These are phyloP conservation scores for Fraxinus latifolia DNA, from an alignment of 305 asterid genomes.

Conservation along the genomic window DNA sequence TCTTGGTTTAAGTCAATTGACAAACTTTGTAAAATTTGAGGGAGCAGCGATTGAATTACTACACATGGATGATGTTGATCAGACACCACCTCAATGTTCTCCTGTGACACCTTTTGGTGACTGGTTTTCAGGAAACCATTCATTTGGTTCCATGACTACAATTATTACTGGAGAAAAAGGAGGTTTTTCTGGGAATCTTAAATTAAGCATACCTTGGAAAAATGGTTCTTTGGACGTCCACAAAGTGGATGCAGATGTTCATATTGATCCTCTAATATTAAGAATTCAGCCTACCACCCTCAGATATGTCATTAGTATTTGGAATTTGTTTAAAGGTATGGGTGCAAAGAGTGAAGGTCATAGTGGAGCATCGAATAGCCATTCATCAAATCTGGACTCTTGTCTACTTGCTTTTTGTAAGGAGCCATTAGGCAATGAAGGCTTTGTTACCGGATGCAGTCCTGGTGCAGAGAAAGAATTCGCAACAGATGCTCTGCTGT, in stretches of 20 bases:
- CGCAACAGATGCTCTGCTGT: slow-evolving; percentile 45
- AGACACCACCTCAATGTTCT: slow-evolving; percentile 35
- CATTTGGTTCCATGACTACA: slow-evolving; percentile 47
- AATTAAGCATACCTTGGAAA: slow-evolving; percentile 86
- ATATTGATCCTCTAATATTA: slow-evolving; percentile 69
- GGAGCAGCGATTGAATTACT: slow-evolving; percentile 87
- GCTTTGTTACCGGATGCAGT: slow-evolving; percentile 32
- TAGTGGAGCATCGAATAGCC: slow-evolving; percentile 35
- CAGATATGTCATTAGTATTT: slow-evolving; percentile 56
- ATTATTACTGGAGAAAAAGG: slow-evolving; percentile 68
- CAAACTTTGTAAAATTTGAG: slow-evolving; percentile 66
- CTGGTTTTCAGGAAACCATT: slow-evolving; percentile 42
- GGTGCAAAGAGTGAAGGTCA: slow-evolving; percentile 36
- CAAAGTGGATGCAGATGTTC: slow-evolving; percentile 86
- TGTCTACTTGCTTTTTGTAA: slow-evolving; percentile 37
- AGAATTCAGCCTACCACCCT: slow-evolving; percentile 72
- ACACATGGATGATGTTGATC: slow-evolving; percentile 48
- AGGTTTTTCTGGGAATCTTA: slow-evolving; percentile 87
- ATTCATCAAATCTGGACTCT: slow-evolving; percentile 42
- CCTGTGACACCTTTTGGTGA: slow-evolving; percentile 44
- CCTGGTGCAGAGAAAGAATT: slow-evolving; percentile 47
- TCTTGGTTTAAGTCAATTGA: slow-evolving; percentile 74
- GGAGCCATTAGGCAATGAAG: slow-evolving; percentile 38
- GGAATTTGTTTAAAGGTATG: slow-evolving; percentile 54
- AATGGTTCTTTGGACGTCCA: slow-evolving; percentile 81